Evolutionary conservation across 352 stramenopile species (phyloP), one percentile per base, ranked within the genome.

Genomic region (Phytophthora citrophthora): DNA sequence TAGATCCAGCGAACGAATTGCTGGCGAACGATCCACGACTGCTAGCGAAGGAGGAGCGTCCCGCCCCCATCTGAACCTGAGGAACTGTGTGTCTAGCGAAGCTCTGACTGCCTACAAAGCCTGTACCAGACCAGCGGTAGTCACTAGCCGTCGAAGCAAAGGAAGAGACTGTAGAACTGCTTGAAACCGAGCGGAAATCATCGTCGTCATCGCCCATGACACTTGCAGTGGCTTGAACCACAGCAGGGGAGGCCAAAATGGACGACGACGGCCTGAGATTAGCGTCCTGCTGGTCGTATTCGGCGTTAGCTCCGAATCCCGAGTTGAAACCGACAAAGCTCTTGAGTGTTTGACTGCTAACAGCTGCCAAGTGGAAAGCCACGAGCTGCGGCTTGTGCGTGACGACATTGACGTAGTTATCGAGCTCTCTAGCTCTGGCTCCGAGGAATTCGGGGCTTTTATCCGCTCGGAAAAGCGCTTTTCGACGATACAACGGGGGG

Each of bases 81-180:
- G 72, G 59, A 1, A 58, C 68, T 12, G 60, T 77, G 60, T 80
- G 76, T n/a, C 79, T 70, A 29, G 52, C 74, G 49, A 89, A 91
- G 72, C 74, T 89, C 47, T 76, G 72, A 41, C 68, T 87, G 46
- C 86, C 83, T 31, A 91, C 61, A 34, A 94, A 94, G 36, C 86
- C 86, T 24, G 86, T 94, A 18, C 86, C 86, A 0, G 86, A 94
- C 86, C 86, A 94, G 15, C 83, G 83, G 59, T 94, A 94, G 64
- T 90, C 85, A 20, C 67, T 76, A 20, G 71, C 57, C 1, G 41
- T 74, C 8, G 77, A 85, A 9, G 63, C 75, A 43, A 90, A 65
- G 13, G 77, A 89, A 24, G 83, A 90, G 54, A 90, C 76, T 1
- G 83, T 90, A 32, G 68, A 83, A 54, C 54, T 76, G n/a, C 73